Evolutionary conservation across 1,139 yeast genomes (phyloP).

Genomic region (Scheffersomyces insectosa): DNA sequence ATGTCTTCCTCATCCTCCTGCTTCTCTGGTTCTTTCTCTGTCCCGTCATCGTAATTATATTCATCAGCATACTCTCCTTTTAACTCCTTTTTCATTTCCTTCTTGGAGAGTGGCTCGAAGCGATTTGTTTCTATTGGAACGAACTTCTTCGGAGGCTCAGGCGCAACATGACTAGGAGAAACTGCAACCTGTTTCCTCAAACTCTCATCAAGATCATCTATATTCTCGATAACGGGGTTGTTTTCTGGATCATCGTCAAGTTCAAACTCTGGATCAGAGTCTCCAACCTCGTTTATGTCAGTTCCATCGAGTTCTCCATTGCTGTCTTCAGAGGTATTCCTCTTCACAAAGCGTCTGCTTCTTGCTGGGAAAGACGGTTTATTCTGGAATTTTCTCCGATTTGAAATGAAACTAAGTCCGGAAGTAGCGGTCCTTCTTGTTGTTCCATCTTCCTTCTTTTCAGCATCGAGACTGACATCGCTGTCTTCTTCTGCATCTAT

Average conservation of each 20-base stretch:
- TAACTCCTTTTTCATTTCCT: constrained; percentile 8
- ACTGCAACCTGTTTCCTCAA: constrained; percentile 3
- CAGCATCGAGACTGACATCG: no score
- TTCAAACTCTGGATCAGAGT: constrained; percentile 2
- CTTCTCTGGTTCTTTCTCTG: constrained; percentile 4
- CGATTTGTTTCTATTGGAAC: constrained; percentile 11
- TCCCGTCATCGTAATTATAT: constrained; percentile 15
- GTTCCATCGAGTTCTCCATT: neutral
- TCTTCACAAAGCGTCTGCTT: no score
- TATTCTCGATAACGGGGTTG: constrained; percentile 21
- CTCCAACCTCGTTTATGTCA: no score
- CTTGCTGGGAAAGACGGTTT: neutral
- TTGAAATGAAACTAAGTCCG: neutral
- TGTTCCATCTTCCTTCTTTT: no score
- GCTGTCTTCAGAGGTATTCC: neutral
- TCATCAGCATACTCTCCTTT: constrained; percentile 15
- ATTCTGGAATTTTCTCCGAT: neutral
- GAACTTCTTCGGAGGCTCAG: constrained; percentile 5
- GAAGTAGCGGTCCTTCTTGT: no score
- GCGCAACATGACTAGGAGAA: neutral
- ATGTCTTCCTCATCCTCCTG: constrained; percentile 5
- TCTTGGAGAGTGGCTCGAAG: constrained; percentile 7
- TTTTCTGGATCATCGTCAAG: constrained; percentile 20
- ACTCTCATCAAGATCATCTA: constrained; percentile 14
- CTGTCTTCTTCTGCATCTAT: neutral